Conservation (phyloP, 257 asterid genomes). For the Penstemon barbatus region DNA sequence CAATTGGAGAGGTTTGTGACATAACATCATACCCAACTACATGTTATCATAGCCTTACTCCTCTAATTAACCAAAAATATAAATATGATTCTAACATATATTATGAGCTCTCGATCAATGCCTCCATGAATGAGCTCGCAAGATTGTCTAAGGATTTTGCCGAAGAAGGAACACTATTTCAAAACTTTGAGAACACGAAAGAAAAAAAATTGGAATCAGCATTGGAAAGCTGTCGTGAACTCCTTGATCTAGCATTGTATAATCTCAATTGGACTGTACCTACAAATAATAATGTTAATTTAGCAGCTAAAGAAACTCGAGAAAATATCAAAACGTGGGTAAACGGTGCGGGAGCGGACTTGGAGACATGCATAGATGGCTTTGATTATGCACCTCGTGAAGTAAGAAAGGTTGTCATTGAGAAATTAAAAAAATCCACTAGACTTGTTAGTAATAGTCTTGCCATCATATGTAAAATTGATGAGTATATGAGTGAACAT, state of each 20-base stretch:
- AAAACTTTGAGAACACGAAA: background rate
- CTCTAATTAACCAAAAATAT: slow-evolving; percentile 13
- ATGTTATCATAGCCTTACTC: slow-evolving; percentile 23
- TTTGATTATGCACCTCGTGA: slow-evolving; percentile 18
- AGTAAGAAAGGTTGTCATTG: background rate
- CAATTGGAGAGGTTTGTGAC: slow-evolving; percentile 23
- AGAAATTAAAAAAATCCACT: slow-evolving; percentile 15
- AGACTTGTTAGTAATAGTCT: slow-evolving; percentile 18
- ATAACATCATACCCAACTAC: slow-evolving; percentile 13
- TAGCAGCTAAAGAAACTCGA: background rate
- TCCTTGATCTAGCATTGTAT: slow-evolving; percentile 29
- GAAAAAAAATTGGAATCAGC: background rate
- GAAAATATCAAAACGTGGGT: slow-evolving; percentile 26
- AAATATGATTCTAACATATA: background rate
- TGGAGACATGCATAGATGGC: slow-evolving; percentile 28
- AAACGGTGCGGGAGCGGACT: slow-evolving; percentile 16
- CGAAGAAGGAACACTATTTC: slow-evolving; percentile 4
- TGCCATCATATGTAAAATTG: slow-evolving; percentile 4
- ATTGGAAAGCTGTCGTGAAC: slow-evolving; percentile 25
- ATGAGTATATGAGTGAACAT: background rate
- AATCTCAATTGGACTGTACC: slow-evolving; percentile 23
- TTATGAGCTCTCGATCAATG: slow-evolving; percentile 23
- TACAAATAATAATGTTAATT: background rate
- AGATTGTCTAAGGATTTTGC: slow-evolving; percentile 16
- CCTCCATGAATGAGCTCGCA: slow-evolving; percentile 25